Base-by-base conservation (phyloP, 2,329 filamentous ascomycete genomes). In the Elsinoe necatrix region DNA sequence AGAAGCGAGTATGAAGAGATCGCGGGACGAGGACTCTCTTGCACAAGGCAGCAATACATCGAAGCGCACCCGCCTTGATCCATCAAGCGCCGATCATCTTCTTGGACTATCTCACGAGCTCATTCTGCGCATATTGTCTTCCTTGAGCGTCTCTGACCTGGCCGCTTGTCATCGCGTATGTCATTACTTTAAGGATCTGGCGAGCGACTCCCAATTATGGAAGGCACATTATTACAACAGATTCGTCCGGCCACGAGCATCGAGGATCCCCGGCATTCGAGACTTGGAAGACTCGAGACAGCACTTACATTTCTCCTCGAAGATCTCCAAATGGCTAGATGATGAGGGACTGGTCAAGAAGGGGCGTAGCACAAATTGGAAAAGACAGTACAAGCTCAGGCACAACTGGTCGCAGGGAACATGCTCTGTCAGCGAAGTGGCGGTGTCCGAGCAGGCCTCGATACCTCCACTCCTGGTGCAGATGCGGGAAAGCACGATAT, bases 361-460 rank as follows among this genome's bases (percentile, higher is more conserved):
- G 58, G 76, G 75, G 11, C 69, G 67, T 4, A 65, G 72, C 18
- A 84, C 80, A 47, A 82, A 93, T 66, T 96, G 91, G 91, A 95
- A 95, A 74, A 80, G 81, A 60, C 87, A 93, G 65, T 97, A 95
- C 71, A 89, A 86, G 65, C 76, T 96, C 51, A 80, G 88, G 45
- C 87, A 95, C 68, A 97, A 97, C 72, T 97, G 93, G 93, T 81
- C 87, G 1, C 82, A 79, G 60, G 93, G 92, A 0, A 84, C 81
- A 62, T 95, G 89, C 65, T 85, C 82, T 35, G 82, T 95, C 11
- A 84, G 86, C 34, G 87, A 95, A 69, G 80, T 96, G 27, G 77
- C 83, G 43, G 79, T 89, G 21, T 73, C 77, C 55, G 73, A 77
- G 58, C 63, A 72, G 42, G 70, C 75, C 1, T 72, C 75, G 55